These are phyloP conservation scores for Podospora tetraspora DNA, from an alignment of 495 filamentous ascomycete species.

Conservation along the genomic window DNA sequence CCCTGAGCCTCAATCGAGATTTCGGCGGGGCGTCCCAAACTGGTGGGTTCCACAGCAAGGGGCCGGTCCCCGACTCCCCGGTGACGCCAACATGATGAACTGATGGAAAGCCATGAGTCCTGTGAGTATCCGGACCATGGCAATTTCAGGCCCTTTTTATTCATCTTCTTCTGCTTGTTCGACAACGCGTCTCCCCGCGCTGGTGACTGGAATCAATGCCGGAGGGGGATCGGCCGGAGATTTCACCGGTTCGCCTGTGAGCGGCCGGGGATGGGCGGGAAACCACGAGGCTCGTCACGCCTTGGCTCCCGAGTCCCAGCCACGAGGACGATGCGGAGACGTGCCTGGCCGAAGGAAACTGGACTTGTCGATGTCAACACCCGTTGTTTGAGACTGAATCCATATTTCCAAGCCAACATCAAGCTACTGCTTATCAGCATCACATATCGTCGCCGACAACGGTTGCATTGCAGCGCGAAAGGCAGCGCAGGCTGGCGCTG, in stretches of 20 bases:
- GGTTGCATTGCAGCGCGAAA: neutral
- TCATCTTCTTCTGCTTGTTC: neutral
- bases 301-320: neutral
- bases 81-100: neutral
- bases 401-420: too few species aligned
- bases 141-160: neutral
- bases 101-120: neutral
- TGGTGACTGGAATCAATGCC: neutral
- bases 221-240: neutral
- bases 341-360: neutral
- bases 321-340: neutral
- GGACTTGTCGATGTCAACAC: too few species aligned
- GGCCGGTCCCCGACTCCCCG: neutral
- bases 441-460: too few species aligned
- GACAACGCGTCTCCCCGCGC: neutral
- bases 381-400: too few species aligned
- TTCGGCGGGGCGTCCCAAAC: neutral
- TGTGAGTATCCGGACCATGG: neutral
- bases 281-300: neutral
- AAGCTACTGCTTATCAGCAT: too few species aligned
- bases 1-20: neutral
- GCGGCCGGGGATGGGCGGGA: neutral
- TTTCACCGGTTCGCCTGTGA: neutral
- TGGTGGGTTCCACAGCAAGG: neutral
- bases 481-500: neutral